A percentile compares a stretch with the other conserved stretches of the same genome.
Conservation (phyloP, 164 flowering plant species). For the Stephania yunnanensis region DNA sequence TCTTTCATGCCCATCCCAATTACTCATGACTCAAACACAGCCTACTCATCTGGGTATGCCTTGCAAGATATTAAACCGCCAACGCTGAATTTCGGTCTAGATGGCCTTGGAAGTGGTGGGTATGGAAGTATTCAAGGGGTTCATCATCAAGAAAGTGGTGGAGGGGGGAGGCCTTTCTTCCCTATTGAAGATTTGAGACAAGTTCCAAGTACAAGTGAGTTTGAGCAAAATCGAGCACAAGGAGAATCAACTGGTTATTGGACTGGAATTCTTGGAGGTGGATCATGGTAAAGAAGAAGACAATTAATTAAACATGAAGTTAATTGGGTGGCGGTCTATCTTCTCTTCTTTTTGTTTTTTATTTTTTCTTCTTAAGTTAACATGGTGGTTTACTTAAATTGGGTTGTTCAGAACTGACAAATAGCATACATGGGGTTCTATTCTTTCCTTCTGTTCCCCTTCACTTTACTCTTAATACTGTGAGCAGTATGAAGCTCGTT, state of each 20-base stretch:
- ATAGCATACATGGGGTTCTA: conserved; percentile 20
- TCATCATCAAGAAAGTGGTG: conserved; percentile 26
- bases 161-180: conserved; percentile 64
- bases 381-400: conserved; percentile 20
- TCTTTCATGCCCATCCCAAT: conserved; percentile 57
- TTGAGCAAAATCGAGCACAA: conserved; percentile 41
- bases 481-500: conserved; percentile 27
- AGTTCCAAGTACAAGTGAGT: conserved; percentile 29
- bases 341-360: not conserved
- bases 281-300: conserved; percentile 50
- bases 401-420: conserved; percentile 25
- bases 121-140: conserved; percentile 41
- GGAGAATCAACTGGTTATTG: conserved; percentile 72
- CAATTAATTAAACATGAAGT: not conserved
- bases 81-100: conserved; percentile 50
- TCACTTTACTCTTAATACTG: conserved; percentile 13
- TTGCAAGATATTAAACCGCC: conserved; percentile 51
- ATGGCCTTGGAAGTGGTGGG: conserved; percentile 49
- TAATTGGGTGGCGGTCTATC: not conserved
- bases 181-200: conserved; percentile 74
- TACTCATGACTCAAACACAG: conserved; percentile 33
- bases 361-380: not conserved
- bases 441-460: conserved; percentile 10
- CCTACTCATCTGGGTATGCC: conserved; percentile 42
- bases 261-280: conserved; percentile 84